These are phyloP conservation scores for Pachysolen tannophilus DNA, from an alignment of 805 yeast species.

Conservation along the genomic window DNA sequence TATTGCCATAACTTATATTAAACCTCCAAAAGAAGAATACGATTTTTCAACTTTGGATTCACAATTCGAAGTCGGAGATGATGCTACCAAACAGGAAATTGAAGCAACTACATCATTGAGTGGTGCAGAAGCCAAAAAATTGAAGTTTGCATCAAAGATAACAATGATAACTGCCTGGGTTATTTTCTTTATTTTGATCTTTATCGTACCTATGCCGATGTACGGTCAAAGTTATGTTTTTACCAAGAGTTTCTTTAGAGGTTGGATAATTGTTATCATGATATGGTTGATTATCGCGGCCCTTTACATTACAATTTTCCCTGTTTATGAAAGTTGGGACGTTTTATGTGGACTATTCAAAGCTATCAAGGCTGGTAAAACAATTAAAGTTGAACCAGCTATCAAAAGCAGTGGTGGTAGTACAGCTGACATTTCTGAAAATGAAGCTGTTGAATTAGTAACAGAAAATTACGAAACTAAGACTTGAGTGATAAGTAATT, in stretches of 20 bases:
- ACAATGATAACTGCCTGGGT: slow-evolving; percentile 17
- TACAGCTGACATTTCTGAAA: too few relatives aligned
- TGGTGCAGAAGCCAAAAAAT: slow-evolving; percentile 13
- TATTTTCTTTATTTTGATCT: slow-evolving; percentile 18
- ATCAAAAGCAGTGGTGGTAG: too few relatives aligned
- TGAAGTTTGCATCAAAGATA: slow-evolving; percentile 18
- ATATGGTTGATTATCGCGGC: too few relatives aligned
- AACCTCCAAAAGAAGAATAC: slow-evolving; percentile 18
- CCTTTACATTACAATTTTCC: too few relatives aligned
- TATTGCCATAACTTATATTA: slow-evolving; percentile 16
- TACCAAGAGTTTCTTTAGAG: slow-evolving; percentile 23
- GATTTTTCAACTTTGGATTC: slow-evolving; percentile 20
- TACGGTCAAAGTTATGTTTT: slow-evolving; percentile 25
- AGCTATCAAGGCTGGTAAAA: too few relatives aligned
- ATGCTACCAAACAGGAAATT: slow-evolving; percentile 24
- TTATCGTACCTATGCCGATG: slow-evolving; percentile 24
- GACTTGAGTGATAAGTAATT: too few relatives aligned
- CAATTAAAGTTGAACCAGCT: too few relatives aligned
- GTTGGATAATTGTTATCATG: too few relatives aligned
- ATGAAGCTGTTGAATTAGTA: too few relatives aligned
- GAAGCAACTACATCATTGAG: slow-evolving; percentile 16
- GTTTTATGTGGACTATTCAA: too few relatives aligned
- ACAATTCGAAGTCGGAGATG: slow-evolving; percentile 23
- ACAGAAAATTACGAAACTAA: too few relatives aligned
- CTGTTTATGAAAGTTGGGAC: too few relatives aligned